A percentile compares a stretch with the other conserved stretches of the same genome.
These are phyloP conservation scores for Coemansia asiatica DNA, from an alignment of 192 early-diverging fungal species.

Conservation along the genomic window DNA sequence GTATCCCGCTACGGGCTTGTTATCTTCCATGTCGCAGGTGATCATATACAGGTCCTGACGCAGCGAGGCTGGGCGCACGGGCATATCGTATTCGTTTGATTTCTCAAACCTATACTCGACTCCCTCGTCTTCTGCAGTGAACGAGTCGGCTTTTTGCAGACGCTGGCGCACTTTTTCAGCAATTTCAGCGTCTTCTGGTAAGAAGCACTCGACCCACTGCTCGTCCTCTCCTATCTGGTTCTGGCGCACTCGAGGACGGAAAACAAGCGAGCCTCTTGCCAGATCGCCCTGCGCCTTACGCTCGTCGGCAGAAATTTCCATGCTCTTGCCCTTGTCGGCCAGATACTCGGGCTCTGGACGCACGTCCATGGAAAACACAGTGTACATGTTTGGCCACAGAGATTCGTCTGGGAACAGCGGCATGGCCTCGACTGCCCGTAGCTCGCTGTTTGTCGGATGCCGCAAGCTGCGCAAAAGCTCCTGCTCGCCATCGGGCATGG, in stretches of 20 bases:
- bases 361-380: conserved; percentile 33
- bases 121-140: conserved; percentile 12
- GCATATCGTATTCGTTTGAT: conserved; percentile 41
- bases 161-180: conserved; percentile 22
- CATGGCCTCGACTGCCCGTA: conserved; percentile 42
- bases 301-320: conserved; percentile 13
- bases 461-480: conserved; percentile 31
- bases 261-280: conserved; percentile 40
- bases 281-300: conserved; percentile 17
- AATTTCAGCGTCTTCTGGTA: conserved; percentile 31
- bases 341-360: conserved; percentile 44
- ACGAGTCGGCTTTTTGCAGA: neutral
- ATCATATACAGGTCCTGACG: conserved; percentile 47
- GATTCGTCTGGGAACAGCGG: conserved; percentile 42
- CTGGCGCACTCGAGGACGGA: conserved; percentile 30
- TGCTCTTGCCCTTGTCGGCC: neutral
- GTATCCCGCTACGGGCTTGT: conserved; percentile 21
- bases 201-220: conserved; percentile 46
- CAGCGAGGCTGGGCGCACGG: conserved; percentile 15
- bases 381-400: conserved; percentile 46
- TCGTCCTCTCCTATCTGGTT: conserved; percentile 47
- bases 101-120: conserved; percentile 40
- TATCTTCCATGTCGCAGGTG: conserved; percentile 1
- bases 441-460: conserved; percentile 46
- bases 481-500: conserved; percentile 19